phyloP scores from a whole-genome alignment of 768 basidiomycete genomes.

The Russula griseocarnosa region DNA sequence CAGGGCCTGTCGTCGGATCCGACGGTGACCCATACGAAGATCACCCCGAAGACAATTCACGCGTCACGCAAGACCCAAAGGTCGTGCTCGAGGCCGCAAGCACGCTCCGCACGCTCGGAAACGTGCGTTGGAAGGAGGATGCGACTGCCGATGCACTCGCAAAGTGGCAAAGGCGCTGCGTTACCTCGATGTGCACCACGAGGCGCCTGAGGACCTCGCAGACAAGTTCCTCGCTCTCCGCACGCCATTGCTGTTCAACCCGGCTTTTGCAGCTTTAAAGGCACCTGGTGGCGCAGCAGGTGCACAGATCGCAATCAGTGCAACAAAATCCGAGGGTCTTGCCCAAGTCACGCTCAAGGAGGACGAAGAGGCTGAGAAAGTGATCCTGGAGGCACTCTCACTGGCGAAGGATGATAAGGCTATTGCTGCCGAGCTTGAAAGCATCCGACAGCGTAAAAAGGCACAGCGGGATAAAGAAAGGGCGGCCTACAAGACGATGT shows the following conservation, averaged over 20 bases:
- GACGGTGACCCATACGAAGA: conserved; percentile 78
- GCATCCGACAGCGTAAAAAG: conserved; percentile 66
- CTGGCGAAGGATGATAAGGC: conserved; percentile 74
- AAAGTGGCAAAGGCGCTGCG: conserved; percentile 90
- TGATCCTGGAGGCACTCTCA: conserved; percentile 62
- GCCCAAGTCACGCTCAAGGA: conserved; percentile 65
- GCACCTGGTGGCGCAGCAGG: conserved; percentile 44
- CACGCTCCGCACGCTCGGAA: conserved; percentile 74
- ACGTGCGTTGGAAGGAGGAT: conserved; percentile 72
- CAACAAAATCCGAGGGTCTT: conserved; percentile 72
- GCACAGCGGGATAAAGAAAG: conserved; percentile 75
- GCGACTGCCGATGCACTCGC: conserved; percentile 65
- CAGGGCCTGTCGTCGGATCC: conserved; percentile 37
- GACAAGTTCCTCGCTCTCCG: conserved; percentile 65
- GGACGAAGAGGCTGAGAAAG: conserved; percentile 72
- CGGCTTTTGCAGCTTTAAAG: conserved; percentile 77
- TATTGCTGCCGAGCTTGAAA: conserved; percentile 64
- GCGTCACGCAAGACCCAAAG: conserved; percentile 63
- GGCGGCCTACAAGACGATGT: conserved; percentile 86
- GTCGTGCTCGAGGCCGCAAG: conserved; percentile 69
- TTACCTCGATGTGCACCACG: conserved; percentile 83
- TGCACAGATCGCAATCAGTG: conserved; percentile 47
- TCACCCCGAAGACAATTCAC: conserved; percentile 67
- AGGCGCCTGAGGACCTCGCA: conserved; percentile 53
- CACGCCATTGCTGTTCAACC: conserved; percentile 82